A percentile compares a stretch with the other conserved stretches of the same genome.
These are phyloP conservation scores for Zymoseptoria pseudotritici DNA, from an alignment of 2,329 filamentous ascomycete genomes.

Conservation along the genomic window DNA sequence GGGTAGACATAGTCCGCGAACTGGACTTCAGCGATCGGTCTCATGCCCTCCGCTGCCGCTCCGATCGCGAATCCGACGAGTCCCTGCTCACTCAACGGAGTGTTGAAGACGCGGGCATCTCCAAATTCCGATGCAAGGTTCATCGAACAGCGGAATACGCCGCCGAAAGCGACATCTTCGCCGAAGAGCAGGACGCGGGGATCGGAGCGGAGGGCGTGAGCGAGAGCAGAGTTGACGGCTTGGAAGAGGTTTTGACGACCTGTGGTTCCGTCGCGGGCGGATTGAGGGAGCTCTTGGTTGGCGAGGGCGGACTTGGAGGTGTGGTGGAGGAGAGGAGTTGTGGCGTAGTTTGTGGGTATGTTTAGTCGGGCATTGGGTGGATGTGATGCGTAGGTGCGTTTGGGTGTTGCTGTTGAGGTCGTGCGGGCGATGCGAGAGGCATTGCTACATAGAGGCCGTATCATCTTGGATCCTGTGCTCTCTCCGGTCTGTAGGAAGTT, in stretches of 20 bases:
- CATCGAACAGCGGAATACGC: slow-evolving; percentile 83
- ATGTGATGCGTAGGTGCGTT: slow-evolving; percentile 40
- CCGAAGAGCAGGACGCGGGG: slow-evolving; percentile 87
- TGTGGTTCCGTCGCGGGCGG: slow-evolving; percentile 44
- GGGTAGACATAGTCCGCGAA: slow-evolving; percentile 94
- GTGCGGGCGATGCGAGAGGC: background rate
- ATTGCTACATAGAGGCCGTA: background rate
- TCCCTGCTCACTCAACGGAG: slow-evolving; percentile 86
- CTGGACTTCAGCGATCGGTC: slow-evolving; percentile 87
- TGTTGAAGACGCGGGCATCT: slow-evolving; percentile 88
- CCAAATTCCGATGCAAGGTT: slow-evolving; percentile 84
- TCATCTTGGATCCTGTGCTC: background rate
- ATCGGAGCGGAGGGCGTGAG: slow-evolving; percentile 72
- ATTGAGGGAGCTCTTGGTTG: slow-evolving; percentile 59
- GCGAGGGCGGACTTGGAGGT: slow-evolving; percentile 63
- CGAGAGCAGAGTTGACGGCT: slow-evolving; percentile 82
- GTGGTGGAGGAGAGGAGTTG: slow-evolving; percentile 74
- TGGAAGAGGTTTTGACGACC: slow-evolving; percentile 91
- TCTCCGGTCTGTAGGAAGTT: background rate
- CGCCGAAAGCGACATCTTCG: slow-evolving; percentile 94
- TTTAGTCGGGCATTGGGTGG: slow-evolving; percentile 61
- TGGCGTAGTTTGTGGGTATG: slow-evolving; percentile 76
- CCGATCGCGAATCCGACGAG: slow-evolving; percentile 92
- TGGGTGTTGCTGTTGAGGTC: background rate
- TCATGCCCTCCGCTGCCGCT: slow-evolving; percentile 82